Percentiles rank a stretch among this genome's conserved stretches.
Evolutionary conservation across 2,329 filamentous ascomycete genomes (phyloP).

Genomic region (Ceratocystiopsis sp.): DNA sequence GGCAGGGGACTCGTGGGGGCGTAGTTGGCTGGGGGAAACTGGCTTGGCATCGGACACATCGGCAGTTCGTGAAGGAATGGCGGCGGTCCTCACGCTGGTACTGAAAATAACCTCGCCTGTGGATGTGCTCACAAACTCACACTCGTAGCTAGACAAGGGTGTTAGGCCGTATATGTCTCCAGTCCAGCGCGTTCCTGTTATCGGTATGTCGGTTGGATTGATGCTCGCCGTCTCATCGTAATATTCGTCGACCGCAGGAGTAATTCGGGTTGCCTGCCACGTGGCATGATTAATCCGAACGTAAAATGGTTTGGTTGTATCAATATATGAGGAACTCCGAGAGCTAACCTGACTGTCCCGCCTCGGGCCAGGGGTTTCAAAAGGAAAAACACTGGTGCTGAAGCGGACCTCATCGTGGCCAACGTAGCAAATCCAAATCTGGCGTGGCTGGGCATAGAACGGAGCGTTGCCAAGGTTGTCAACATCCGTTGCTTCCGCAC

Average conservation of each 20-base stretch:
- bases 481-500: constrained; percentile 58
- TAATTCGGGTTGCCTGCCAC: constrained; percentile 64
- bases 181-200: constrained; percentile 40
- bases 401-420: constrained; percentile 65
- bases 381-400: constrained; percentile 48
- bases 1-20: constrained; percentile 58
- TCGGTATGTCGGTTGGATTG: not conserved
- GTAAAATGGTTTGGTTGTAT: constrained; percentile 59
- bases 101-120: constrained; percentile 52
- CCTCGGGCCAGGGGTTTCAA: constrained; percentile 12
- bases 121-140: constrained; percentile 55
- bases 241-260: constrained; percentile 21
- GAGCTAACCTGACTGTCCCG: too few relatives aligned
- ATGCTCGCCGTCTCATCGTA: constrained; percentile 5
- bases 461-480: constrained; percentile 62
- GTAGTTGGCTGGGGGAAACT: constrained; percentile 26
- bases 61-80: constrained; percentile 25
- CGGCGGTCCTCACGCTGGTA: constrained; percentile 50
- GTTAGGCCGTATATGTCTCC: constrained; percentile 55
- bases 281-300: constrained; percentile 62
- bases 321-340: constrained; percentile 31
- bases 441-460: constrained; percentile 50
- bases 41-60: constrained; percentile 19
- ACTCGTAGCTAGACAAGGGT: constrained; percentile 59
- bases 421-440: constrained; percentile 70